phyloP scores from a whole-genome alignment of 78 protist species.

The Goniomonas avonlea region DNA sequence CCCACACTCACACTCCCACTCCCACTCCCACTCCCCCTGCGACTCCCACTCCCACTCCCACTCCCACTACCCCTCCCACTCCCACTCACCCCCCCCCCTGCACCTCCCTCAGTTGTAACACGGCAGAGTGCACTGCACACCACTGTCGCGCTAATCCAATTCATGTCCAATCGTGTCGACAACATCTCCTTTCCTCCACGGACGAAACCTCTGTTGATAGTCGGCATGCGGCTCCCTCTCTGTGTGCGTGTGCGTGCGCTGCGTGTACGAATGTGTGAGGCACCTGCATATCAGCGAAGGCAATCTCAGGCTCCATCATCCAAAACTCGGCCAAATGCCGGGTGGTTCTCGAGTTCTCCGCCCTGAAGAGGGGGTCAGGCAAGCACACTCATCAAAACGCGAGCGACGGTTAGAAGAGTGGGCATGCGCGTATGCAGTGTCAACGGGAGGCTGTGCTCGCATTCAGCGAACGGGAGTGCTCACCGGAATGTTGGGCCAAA shows the following conservation, averaged over 20 bases:
- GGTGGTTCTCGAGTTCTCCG: conserved; percentile 47
- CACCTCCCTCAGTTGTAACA: too few relatives aligned
- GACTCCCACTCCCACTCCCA: too few relatives aligned
- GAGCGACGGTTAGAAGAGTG: not conserved
- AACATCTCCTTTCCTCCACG: not conserved
- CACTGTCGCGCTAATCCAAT: not conserved
- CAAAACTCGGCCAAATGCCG: conserved; percentile 84
- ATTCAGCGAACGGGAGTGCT: too few relatives aligned
- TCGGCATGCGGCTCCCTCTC: not conserved
- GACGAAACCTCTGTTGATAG: not conserved
- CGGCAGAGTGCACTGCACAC: too few relatives aligned
- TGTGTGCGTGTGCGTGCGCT: not conserved
- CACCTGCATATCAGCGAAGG: conserved; percentile 45
- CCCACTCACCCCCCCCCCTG: too few relatives aligned
- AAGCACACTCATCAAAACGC: not conserved
- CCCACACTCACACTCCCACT: too few relatives aligned
- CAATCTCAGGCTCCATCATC: conserved; percentile 86
- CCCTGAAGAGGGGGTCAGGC: not conserved
- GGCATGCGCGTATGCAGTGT: not conserved
- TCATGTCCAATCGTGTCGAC: not conserved
- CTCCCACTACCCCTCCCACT: too few relatives aligned
- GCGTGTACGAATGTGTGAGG: too few relatives aligned
- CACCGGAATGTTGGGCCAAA: conserved; percentile 86
- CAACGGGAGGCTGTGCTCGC: conserved; percentile 43
- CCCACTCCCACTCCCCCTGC: too few relatives aligned